A percentile compares a stretch with the other conserved stretches of the same genome.
Conservation (phyloP, 192 early-diverging fungal species). For the Podila clonocystis region DNA sequence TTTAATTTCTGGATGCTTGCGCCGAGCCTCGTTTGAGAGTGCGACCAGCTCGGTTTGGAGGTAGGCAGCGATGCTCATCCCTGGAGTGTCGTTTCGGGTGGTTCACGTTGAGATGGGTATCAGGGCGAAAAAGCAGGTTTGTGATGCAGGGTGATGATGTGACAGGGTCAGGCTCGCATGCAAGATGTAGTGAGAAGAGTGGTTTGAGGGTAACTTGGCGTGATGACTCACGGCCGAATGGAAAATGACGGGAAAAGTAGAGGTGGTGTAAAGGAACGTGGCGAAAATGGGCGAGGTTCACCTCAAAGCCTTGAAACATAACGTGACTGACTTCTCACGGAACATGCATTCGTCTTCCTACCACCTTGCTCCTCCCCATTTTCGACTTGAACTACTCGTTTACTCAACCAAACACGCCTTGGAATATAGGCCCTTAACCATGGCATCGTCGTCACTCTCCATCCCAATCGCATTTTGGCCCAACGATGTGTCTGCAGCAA, state of each 20-base stretch:
- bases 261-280: no score
- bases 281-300: no score
- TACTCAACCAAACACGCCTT: not conserved
- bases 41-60: slow-evolving; percentile 84
- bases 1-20: slow-evolving; percentile 95
- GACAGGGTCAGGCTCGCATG: no score
- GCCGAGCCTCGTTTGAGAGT: slow-evolving; percentile 87
- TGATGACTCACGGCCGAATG: no score
- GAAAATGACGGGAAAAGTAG: no score
- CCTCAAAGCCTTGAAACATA: no score
- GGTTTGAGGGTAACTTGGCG: no score
- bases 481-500: slow-evolving; percentile 41
- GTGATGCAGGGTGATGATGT: not conserved
- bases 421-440: slow-evolving; percentile 1
- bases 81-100: not conserved
- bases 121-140: not conserved
- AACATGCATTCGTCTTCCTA: no score
- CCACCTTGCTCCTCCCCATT: no score
- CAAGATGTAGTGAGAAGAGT: no score
- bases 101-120: not conserved
- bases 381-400: not conserved
- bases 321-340: no score
- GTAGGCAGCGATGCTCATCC: slow-evolving; percentile 58
- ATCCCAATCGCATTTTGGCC: slow-evolving; percentile 63
- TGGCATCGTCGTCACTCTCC: slow-evolving; percentile 60